Evolutionary conservation across 2,329 filamentous ascomycete species (phyloP), one percentile per base, ranked within the genome.

Genomic region (Fusarium sp.): DNA sequence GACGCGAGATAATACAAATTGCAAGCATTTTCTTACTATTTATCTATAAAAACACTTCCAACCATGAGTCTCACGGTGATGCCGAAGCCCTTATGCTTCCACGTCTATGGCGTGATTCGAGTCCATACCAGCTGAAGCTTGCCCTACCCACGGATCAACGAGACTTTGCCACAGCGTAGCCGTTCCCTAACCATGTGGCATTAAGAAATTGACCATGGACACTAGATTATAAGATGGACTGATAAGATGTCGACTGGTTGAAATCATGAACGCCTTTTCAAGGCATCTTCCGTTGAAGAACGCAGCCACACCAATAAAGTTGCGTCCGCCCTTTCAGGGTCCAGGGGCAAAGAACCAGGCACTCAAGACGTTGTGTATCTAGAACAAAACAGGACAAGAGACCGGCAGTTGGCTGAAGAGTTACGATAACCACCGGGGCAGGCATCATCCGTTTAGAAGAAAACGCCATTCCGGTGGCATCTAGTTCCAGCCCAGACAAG

Each of bases 391-490:
- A 29, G 44, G 25, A 4, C 14, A 49, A 13, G 44, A 29, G 14
- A 29, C 5, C 44, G 44, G 44, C 14, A 49, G 25, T 16, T 49
- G 25, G 25, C 44, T 29, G 9, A 18, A 49, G 44, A 29, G 3
- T 16, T 27, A 16, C 14, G 25, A 49, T 29, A 49, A 49, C n/a
- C 25, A 18, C 44, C 25, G 23, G 44, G 23, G 44, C 23, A 49
- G 44, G 44, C 44, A 49, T 29, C 44, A 29, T 49, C 25, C 44
- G 44, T 29, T 46, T 25, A 6, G 44, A 27, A 13, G 25, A 49
- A 49, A 49, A 49, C 44, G 25, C 44, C 25, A 49, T 49, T 29
- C 44, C 44, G 44, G 44, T 18, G 44, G 44, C 44, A 49, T 49
- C 44, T 49, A 29, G 44, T 49, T 29, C n/a, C 25, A 49, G 44